Evolutionary conservation across 495 filamentous ascomycete species (phyloP).

Genomic region (Neurospora terricola): DNA sequence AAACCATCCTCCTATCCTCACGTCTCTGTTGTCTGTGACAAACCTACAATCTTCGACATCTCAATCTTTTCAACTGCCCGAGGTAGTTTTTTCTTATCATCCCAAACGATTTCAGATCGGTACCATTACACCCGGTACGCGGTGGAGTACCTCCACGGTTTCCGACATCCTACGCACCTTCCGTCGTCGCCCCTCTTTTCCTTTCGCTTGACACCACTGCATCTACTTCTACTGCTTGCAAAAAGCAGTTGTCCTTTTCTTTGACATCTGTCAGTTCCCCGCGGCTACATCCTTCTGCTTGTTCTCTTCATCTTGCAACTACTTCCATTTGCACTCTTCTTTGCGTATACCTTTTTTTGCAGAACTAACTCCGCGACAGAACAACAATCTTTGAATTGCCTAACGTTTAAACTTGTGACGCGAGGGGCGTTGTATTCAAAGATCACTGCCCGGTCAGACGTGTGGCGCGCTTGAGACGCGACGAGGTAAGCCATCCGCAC

Average conservation of each 20-base stretch:
- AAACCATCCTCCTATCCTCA: not conserved
- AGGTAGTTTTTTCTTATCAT: not conserved
- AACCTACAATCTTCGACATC: not conserved
- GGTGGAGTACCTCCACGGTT: not conserved
- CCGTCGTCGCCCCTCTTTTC: not conserved
- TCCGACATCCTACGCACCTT: not conserved
- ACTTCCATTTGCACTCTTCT: not conserved
- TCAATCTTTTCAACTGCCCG: not conserved
- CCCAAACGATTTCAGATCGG: not conserved
- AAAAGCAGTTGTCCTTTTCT: not conserved
- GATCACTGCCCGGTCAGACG: not conserved
- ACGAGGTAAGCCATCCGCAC: not conserved
- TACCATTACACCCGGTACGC: not conserved
- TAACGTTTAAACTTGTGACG: no score
- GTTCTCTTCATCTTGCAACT: not conserved
- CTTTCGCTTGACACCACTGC: not conserved
- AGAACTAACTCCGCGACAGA: not conserved
- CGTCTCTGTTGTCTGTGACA: not conserved
- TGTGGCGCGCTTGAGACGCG: not conserved
- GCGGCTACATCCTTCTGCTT: not conserved
- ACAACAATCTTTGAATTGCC: not conserved
- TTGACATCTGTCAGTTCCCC: not conserved
- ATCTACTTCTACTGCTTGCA: not conserved
- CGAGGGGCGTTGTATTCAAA: not conserved
- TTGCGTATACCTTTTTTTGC: not conserved